Evolutionary conservation across 768 basidiomycete genomes (phyloP).

Genomic region (Mycena albidolilacea): DNA sequence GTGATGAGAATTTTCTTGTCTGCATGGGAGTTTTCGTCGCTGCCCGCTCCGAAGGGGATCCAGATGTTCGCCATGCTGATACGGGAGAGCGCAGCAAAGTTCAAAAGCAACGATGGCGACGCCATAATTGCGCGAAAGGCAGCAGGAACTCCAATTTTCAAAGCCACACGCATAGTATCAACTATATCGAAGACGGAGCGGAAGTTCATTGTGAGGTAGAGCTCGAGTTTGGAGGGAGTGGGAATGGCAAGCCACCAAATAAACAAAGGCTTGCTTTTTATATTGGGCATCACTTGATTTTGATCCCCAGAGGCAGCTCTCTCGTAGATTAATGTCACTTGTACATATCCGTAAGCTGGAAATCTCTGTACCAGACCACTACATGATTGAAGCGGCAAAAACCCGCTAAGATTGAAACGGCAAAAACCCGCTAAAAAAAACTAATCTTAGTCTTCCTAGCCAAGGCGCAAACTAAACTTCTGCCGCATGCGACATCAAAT

Average conservation of each 20-base stretch:
- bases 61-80: slow-evolving; percentile 74
- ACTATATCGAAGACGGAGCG: slow-evolving; percentile 16
- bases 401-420: no score
- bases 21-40: slow-evolving; percentile 57
- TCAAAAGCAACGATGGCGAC: slow-evolving; percentile 62
- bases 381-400: no score
- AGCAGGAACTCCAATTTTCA: slow-evolving; percentile 59
- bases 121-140: slow-evolving; percentile 45
- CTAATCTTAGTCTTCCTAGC: no score
- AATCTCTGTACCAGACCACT: no score
- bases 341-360: not conserved
- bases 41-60: slow-evolving; percentile 62
- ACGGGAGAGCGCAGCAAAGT: slow-evolving; percentile 60
- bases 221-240: not conserved
- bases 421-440: no score
- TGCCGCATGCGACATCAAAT: no score
- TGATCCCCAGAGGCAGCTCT: not conserved
- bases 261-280: not conserved
- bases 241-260: not conserved
- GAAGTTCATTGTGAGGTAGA: slow-evolving; percentile 17
- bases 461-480: no score
- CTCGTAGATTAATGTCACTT: not conserved
- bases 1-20: slow-evolving; percentile 66
- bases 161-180: slow-evolving; percentile 51
- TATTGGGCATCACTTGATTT: not conserved